Evolutionary conservation across 345 rosid species (phyloP), one percentile per base, ranked within the genome.

Genomic region (Ailanthus altissimus): DNA sequence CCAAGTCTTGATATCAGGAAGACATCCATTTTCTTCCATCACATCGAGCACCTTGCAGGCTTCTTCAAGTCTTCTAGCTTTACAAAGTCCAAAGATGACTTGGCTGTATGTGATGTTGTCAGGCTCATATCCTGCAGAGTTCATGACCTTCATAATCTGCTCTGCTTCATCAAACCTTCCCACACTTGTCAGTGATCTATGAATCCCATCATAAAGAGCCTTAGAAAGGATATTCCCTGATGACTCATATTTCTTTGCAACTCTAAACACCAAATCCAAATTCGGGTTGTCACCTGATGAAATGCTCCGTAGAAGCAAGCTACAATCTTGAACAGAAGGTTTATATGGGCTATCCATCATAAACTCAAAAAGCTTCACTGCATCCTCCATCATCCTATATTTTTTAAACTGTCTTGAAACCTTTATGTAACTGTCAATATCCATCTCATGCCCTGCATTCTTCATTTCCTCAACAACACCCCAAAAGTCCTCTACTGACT

Each of bases 101-200:
- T 94, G 98, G 84, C 94, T 93, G 81, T 93, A 91, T 5, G 97
- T 88, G 69, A 93, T 88, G 82, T 93, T 94, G 80, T 93, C 98
- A 16, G 94, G 98, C 83, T 81, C 85, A 62, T 76, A 87, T 54
- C 97, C 95, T 6, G 95, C 91, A 75, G 80, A 82, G 81, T 77
- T 84, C 97, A 94, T 94, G 60, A 73, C 85, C 71, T 86, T 75
- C 79, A 88, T 46, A 4, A 91, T 80, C 50, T 93, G 82, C 76
- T 82, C 90, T 0, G 97, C 98, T 80, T 89, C 91, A 23, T 87
- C 92, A 77, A 94, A 91, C 70, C 82, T 83, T 63, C 90, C 94
- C 2, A 79, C 87, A 21, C 81, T 81, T 4, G 95, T 89, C 67
- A 91, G 83, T 71, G 93, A 86, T 79, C 98, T 86, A 72, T 91